These are phyloP conservation scores for Eremomyces bilateralis DNA, from an alignment of 495 filamentous ascomycete species.

Conservation along the genomic window DNA sequence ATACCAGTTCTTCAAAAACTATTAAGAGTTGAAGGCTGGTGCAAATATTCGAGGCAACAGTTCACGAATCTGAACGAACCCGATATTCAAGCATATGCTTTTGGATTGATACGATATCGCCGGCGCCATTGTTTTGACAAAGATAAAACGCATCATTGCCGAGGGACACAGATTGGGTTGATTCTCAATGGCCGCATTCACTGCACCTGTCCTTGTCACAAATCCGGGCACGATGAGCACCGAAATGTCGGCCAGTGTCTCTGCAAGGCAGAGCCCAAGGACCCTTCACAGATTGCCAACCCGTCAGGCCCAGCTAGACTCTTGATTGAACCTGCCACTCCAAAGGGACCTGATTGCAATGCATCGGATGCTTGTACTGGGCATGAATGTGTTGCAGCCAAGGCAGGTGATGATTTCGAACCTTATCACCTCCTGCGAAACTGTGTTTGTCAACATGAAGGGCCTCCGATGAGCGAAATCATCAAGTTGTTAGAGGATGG, in stretches of 20 bases:
- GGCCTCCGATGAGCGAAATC: conserved; percentile 1
- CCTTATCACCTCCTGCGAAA: not conserved
- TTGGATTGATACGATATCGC: conserved; percentile 1
- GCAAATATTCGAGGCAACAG: not conserved
- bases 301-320: too few species aligned
- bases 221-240: too few species aligned
- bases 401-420: conserved; percentile 1
- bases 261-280: too few species aligned
- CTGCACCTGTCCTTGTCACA: too few species aligned
- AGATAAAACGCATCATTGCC: not conserved
- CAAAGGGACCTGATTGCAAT: too few species aligned
- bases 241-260: too few species aligned
- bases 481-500: conserved; percentile 1
- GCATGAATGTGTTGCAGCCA: conserved; percentile 1
- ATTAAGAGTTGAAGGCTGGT: not conserved
- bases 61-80: not conserved
- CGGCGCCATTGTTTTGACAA: not conserved
- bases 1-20: not conserved
- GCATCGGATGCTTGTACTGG: not conserved
- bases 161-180: too few species aligned
- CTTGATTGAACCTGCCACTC: too few species aligned
- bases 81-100: conserved; percentile 3
- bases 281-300: too few species aligned
- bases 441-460: conserved; percentile 1
- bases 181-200: too few species aligned